Base-by-base conservation (phyloP, 179 eudicot genomes). In the Actinidia polygama region DNA sequence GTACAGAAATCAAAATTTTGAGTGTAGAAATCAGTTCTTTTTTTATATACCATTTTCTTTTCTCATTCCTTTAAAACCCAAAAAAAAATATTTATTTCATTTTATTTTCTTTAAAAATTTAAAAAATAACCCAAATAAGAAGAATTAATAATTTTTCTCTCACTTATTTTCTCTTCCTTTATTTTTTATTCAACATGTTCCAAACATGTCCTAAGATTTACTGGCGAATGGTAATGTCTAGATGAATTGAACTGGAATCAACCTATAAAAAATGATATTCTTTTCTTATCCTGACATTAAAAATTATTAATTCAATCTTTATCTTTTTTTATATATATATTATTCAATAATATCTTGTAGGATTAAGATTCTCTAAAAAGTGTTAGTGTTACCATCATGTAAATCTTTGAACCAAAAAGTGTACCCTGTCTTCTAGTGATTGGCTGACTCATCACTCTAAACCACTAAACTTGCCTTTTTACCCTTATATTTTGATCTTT, bases 341-440 rank as follows among this genome's bases (percentile, higher is more conserved):
- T 68, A 36, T 68, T 68, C 73, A 49, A 68, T 16, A 46, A 68
- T 68, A 68, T 68, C 73, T 68, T 67, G 10, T 36, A 0, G 73
- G 49, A 15, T 68, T 68, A 68, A 30, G 73, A 68, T 68, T 68
- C 73, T 68, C 49, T 14, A 16, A 11, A 36, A 36, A 68, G 49
- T 66, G 71, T 11, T 0, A 10, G n/a, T 1, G 7, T 15, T 5
- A n/a, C n/a, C 46, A 68, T 67, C 72, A 36, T 68, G 30, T 49
- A 68, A 36, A 68, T n/a, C 73, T 47, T 44, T 12, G 21, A 9
- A 68, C 21, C 49, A 14, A 68, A 68, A 68, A 68, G 73, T 36
- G 19, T 68, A n/a, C 47, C 30, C 40, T 68, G 73, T 68, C 49
- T 14, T 68, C 19, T 68, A 68, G n/a, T 68, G 49, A 68, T 68